Base-by-base conservation (phyloP, 768 basidiomycete species). In the Pulveroboletus sp. region DNA sequence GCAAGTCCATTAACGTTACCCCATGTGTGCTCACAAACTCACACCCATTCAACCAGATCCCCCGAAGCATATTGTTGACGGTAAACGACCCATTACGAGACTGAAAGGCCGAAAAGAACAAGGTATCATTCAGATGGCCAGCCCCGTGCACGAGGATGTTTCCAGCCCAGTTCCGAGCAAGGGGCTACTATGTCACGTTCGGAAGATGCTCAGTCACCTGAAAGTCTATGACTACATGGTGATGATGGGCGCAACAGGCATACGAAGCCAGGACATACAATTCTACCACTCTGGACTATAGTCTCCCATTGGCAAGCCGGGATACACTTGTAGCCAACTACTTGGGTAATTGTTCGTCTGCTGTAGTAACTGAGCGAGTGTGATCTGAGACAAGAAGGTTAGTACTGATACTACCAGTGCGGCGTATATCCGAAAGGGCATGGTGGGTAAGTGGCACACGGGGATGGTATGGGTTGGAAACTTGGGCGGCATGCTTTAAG, bases 51-150 rank as follows among this genome's bases (percentile, higher is more conserved):
- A 29, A 29, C 27, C 27, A 29, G 27, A 29, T 29, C 8, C 27
- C 27, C 27, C 27, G 12, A 7, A 11, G 27, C 8, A 9, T 11
- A 9, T 9, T 9, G 9, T 9, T 27, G 5, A 59, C 65, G 5
- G 79, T 84, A 32, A 87, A 66, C 9, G 84, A 84, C 1, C 81
- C 80, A 4, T 69, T 58, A 0, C 68, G 63, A 39, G 77, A 78
- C 55, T 86, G 84, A 50, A 81, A 79, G 5, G 74, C 84, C 69
- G 76, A 74, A 57, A 85, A 85, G 67, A 84, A 86, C 2, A 85
- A 63, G 0, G 83, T 86, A 53, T 85, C 65, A 45, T 85, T 83
- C 0, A 80, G 80, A 61, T 84, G 82, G n/a, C 71, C 75, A 0
- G 67, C 59, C 41, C 83, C 75, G 48, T 81, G 72, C 1, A 85